Conservation (phyloP, 768 basidiomycete species). For the Mycena albidolilacea region DNA sequence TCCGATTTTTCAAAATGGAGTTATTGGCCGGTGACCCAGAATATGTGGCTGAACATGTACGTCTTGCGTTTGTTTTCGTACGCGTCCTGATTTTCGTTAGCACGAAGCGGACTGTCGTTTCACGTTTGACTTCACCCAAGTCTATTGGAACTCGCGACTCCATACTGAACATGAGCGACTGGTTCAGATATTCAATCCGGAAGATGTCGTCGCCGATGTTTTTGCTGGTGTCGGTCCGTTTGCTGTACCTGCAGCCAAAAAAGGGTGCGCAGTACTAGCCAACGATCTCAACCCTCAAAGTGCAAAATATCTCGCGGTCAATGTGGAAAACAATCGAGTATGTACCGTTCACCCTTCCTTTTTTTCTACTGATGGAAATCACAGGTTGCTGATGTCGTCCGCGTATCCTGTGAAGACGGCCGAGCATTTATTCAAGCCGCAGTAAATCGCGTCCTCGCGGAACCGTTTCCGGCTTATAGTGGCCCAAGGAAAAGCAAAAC, state of each 20-base stretch:
- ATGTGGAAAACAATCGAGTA: slow-evolving; percentile 85
- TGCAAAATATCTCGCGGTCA: slow-evolving; percentile 80
- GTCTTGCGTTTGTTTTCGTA: slow-evolving; percentile 43
- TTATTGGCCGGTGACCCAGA: slow-evolving; percentile 92
- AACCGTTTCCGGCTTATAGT: slow-evolving; percentile 76
- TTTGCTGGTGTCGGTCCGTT: slow-evolving; percentile 99
- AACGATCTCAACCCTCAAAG: slow-evolving; percentile 97
- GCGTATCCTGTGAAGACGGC: slow-evolving; percentile 88
- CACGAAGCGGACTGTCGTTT: slow-evolving; percentile 90
- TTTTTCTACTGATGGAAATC: slow-evolving; percentile 20
- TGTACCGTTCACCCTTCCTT: slow-evolving; percentile 42
- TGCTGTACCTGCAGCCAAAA: slow-evolving; percentile 92
- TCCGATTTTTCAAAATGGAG: slow-evolving; percentile 97
- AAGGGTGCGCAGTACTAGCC: slow-evolving; percentile 89
- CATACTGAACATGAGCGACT: slow-evolving; percentile 93
- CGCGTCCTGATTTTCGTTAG: slow-evolving; percentile 56
- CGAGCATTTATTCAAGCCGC: slow-evolving; percentile 83
- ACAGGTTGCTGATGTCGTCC: slow-evolving; percentile 80
- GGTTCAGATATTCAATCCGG: slow-evolving; percentile 77
- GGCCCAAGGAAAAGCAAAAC: slow-evolving; percentile 66
- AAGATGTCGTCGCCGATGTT: slow-evolving; percentile 91
- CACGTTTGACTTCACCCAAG: slow-evolving; percentile 93
- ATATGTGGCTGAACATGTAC: slow-evolving; percentile 89
- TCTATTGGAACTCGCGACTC: slow-evolving; percentile 98
- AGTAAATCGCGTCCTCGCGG: slow-evolving; percentile 65